phyloP scores from a whole-genome alignment of 2,329 filamentous ascomycete genomes.

The Pseudogymnoascus sp. region DNA sequence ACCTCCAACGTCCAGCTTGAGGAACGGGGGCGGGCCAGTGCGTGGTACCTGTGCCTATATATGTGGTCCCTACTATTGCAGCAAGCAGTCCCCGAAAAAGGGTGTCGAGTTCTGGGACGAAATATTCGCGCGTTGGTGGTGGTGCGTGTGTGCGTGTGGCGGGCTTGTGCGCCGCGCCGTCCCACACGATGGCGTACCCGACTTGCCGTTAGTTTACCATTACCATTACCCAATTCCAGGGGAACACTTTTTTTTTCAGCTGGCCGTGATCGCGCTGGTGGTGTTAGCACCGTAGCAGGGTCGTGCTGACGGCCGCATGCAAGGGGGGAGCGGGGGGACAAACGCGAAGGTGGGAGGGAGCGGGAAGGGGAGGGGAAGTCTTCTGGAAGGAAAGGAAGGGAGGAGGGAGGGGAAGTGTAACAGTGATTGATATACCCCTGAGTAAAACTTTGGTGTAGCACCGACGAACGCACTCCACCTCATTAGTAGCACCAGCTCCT shows the following conservation, averaged over 20 bases:
- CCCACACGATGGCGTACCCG: constrained; percentile 4
- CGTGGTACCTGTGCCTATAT: constrained; percentile 1
- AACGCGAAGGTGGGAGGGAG: background rate
- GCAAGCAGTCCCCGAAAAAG: background rate
- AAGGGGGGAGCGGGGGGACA: background rate
- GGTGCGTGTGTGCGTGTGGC: background rate
- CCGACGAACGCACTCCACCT: background rate
- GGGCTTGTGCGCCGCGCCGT: background rate
- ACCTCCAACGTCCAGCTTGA: background rate
- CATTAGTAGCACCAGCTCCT: background rate
- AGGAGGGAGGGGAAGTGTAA: background rate
- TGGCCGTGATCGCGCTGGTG: background rate
- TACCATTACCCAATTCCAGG: background rate
- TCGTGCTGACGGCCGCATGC: background rate
- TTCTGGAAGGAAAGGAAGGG: constrained; percentile 2
- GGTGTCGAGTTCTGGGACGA: background rate
- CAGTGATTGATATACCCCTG: background rate
- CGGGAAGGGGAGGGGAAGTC: background rate
- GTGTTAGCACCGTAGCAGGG: background rate
- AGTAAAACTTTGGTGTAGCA: background rate
- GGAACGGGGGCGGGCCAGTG: background rate
- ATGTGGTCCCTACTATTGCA: background rate
- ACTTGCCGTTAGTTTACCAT: constrained; percentile 5
- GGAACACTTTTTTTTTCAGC: background rate
- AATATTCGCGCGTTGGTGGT: constrained; percentile 6